Evolutionary conservation across 768 basidiomycete genomes (phyloP).

Genomic region (Leccinum subtestaceum): DNA sequence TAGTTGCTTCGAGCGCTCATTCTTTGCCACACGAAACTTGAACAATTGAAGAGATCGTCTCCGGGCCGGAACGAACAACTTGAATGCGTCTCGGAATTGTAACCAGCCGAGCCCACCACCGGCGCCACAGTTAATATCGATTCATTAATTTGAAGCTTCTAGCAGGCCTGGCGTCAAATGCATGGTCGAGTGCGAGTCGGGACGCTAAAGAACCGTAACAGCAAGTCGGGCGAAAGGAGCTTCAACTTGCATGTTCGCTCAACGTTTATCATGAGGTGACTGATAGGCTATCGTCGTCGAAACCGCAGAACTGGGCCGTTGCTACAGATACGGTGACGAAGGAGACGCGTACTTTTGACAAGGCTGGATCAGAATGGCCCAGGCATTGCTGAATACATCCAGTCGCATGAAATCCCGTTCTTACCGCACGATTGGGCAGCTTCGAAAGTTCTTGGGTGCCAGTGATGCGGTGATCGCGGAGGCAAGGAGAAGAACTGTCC

Average conservation of each 20-base stretch:
- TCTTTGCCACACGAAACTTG: background rate
- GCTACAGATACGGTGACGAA: background rate
- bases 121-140: background rate
- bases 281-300: background rate
- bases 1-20: background rate
- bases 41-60: background rate
- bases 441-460: background rate
- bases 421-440: background rate
- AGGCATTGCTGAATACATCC: background rate
- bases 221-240: background rate
- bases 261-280: background rate
- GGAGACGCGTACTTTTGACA: background rate
- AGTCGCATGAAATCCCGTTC: background rate
- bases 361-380: background rate
- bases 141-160: too few species aligned
- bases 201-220: background rate
- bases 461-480: constrained; percentile 1
- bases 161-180: background rate
- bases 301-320: too few species aligned
- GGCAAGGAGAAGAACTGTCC: background rate
- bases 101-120: background rate
- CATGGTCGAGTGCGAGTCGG: background rate
- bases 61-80: background rate
- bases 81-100: background rate
- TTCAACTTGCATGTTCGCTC: background rate